Base-by-base conservation (phyloP, 306 rosid genomes). In the Cicer arietinum region DNA sequence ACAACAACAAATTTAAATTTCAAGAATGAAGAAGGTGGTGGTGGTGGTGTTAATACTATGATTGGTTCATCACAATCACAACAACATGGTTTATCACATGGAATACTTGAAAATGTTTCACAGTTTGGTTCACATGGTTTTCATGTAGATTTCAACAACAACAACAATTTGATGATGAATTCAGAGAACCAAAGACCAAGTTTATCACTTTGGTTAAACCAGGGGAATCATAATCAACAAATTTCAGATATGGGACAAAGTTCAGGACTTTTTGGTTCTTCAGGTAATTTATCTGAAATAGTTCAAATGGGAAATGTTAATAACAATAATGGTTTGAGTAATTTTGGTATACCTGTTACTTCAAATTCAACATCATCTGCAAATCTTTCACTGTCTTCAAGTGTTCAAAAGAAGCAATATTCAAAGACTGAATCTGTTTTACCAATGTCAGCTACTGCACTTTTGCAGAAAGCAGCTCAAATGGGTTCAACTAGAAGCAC, bases 371-470 rank as follows among this genome's bases (percentile, higher is more conserved):
- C 85, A 1, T 79, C 14, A 5, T 17, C 74, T 9, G 74, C 90
- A 48, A 84, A 63, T 46, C 90, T 82, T 44, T 85, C 93, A 10
- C 57, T 84, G 7, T 86, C 89, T 5, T 67, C 90, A 39, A 10
- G 60, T 41, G 20, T 35, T 64, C 82, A 72, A 63, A 79, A 57
- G 67, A 79, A 79, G 42, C 72, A 71, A 62, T 58, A 30, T 59
- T 46, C 52, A 42, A 77, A 79, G 25, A 78, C 89, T 3, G 46
- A 85, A 14, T 78, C 86, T 6, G 54, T 3, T 25, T 79, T 86
- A 7, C 92, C 97, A 2, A 88, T 94, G 97, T 89, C 93, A 56
- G 93, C 93, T 0, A 89, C 93, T 45, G 93, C 93, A 0, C 82
- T 89, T 68, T 79, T 89, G 18, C 88, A 84, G 73, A 84, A 89